phyloP scores from a whole-genome alignment of 1,139 yeast genomes.

The Pneumocystis sp. region DNA sequence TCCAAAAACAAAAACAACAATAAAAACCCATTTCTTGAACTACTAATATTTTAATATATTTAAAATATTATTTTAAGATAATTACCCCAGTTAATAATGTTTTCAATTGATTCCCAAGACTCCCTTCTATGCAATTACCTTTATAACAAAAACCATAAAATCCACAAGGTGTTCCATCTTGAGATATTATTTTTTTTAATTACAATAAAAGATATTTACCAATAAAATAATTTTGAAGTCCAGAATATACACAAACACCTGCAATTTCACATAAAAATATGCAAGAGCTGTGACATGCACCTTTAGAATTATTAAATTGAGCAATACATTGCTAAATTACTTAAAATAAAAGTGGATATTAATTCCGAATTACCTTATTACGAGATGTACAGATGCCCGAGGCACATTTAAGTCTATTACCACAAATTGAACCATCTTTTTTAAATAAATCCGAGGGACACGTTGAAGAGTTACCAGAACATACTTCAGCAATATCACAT shows the following conservation, averaged over 20 bases:
- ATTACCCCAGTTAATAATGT: background rate
- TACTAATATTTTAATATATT: background rate
- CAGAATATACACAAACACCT: slow-evolving; percentile 9
- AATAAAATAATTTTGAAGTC: background rate
- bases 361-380: slow-evolving; percentile 15
- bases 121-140: slow-evolving; percentile 23
- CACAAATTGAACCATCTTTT: slow-evolving; percentile 23
- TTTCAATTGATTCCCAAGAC: background rate
- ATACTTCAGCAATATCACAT: slow-evolving; percentile 26
- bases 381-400: slow-evolving; percentile 29
- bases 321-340: slow-evolving; percentile 17
- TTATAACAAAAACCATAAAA: slow-evolving; percentile 22
- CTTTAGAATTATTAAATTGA: slow-evolving; percentile 10
- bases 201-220: background rate
- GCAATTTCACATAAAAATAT: slow-evolving; percentile 19
- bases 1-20: background rate
- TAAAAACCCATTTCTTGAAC: background rate
- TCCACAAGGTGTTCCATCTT: slow-evolving; percentile 28
- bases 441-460: slow-evolving; percentile 23
- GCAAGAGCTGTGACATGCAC: slow-evolving; percentile 19
- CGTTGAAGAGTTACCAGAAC: slow-evolving; percentile 25
- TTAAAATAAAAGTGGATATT: slow-evolving; percentile 9
- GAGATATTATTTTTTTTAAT: slow-evolving; percentile 22
- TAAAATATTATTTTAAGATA: background rate
- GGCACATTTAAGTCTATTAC: slow-evolving; percentile 21